Percentiles rank a stretch among this genome's conserved stretches.
Conservation (phyloP, 441 rosid species). For the Gossypium schwendimanii region DNA sequence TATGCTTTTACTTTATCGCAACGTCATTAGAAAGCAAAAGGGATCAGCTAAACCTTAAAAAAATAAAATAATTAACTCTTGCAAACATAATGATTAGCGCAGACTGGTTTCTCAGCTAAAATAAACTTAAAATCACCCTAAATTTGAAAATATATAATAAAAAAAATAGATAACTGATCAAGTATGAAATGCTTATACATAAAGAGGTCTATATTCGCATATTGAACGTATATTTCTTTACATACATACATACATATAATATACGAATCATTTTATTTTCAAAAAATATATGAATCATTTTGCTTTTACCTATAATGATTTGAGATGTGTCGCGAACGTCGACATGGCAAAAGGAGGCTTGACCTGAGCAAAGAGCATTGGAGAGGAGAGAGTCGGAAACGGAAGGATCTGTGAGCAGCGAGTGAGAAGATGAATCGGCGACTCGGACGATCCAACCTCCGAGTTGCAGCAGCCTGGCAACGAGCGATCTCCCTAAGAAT, state of each 20-base stretch:
- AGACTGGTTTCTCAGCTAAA: neutral
- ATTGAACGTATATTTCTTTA: neutral
- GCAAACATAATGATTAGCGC: neutral
- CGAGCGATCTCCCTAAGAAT: slow-evolving; percentile 71
- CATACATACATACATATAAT: neutral
- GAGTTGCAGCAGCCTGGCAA: slow-evolving; percentile 48
- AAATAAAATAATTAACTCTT: too few relatives aligned
- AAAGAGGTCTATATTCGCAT: neutral
- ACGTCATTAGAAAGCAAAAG: neutral
- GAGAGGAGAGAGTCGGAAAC: slow-evolving; percentile 47
- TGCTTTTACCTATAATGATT: slow-evolving; percentile 38
- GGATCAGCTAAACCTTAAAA: neutral
- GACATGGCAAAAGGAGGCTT: slow-evolving; percentile 52
- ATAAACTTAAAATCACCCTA: neutral
- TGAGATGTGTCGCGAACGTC: slow-evolving; percentile 55
- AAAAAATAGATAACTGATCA: neutral
- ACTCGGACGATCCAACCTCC: slow-evolving; percentile 74
- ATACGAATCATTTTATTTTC: neutral
- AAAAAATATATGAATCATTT: neutral
- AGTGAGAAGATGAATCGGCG: slow-evolving; percentile 48
- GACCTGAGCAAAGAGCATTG: slow-evolving; percentile 55
- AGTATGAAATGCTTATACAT: neutral
- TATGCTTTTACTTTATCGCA: neutral
- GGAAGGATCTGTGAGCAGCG: slow-evolving; percentile 38
- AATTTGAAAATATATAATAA: neutral